Conservation (phyloP, 176 grass and related monocot genomes). For the Alloteropsis semialata region DNA sequence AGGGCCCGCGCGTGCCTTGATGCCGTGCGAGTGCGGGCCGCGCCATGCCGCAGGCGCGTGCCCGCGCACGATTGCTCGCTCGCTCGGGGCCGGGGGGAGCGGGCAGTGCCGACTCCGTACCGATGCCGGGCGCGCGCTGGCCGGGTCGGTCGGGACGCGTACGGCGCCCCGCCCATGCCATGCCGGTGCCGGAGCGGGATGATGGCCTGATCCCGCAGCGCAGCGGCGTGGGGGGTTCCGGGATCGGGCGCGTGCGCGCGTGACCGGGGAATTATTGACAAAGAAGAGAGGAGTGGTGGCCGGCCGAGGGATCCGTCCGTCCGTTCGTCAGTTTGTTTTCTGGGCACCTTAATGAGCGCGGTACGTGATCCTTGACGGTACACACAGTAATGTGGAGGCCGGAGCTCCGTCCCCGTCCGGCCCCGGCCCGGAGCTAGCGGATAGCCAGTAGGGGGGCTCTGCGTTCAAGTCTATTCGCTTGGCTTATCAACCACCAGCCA, state of each 20-base stretch:
- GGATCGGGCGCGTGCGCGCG: background rate
- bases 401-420: background rate
- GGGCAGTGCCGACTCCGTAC: background rate
- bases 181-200: too few relatives aligned
- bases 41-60: background rate
- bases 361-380: constrained; percentile 21
- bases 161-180: constrained; percentile 3
- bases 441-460: too few relatives aligned
- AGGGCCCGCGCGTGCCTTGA: background rate
- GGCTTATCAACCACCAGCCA: too few relatives aligned
- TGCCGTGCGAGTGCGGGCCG: background rate
- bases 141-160: background rate
- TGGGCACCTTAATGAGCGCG: constrained; percentile 8
- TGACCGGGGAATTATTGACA: background rate
- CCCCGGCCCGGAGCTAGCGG: background rate
- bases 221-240: background rate
- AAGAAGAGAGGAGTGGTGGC: background rate
- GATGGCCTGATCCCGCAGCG: background rate
- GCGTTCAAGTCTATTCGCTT: too few relatives aligned
- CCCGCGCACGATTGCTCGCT: background rate
- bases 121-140: background rate
- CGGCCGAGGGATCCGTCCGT: background rate
- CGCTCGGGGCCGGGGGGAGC: background rate
- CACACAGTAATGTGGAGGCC: constrained; percentile 18
- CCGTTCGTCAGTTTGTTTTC: background rate